Base-by-base conservation (phyloP, 139 green algal genomes). In the Tetraselmis chui region DNA sequence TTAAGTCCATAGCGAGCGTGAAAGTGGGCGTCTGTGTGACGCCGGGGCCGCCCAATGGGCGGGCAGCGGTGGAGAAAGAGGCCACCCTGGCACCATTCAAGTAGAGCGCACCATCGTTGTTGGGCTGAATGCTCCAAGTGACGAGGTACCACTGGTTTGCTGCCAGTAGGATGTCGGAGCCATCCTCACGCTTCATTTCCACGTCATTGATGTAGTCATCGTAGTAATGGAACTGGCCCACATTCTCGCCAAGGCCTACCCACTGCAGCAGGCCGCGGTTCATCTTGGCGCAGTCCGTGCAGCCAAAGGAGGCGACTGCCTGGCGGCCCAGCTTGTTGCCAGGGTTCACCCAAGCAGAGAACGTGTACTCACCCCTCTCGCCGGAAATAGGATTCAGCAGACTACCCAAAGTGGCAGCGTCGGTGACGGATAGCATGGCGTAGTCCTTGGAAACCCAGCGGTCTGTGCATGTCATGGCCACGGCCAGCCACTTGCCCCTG, bases 171-270 rank as follows among this genome's bases (percentile, higher is more conserved):
- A 85, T 31, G 82, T 85, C 75, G 22, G 28, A 28, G 23, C 84
- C 84, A 27, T 75, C 23, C 28, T 30, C 32, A 30, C 84, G 30
- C 81, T 87, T 87, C 59, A 82, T 76, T 25, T 23, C 32, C 23
- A 87, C 84, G 59, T 87, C 84, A 74, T 85, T 74, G 80, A 87
- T 87, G 76, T 30, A 79, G 80, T 87, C 84, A 31, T 87, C 84
- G 32, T 87, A 87, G 84, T 87, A 87, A 81, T 87, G 87, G 82
- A 87, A 87, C 32, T 83, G 59, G 30, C 84, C 84, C 26, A 30
- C 84, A 80, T 77, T 74, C 24, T 29, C 79, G 5, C 29, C 80
- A 1, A 76, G 28, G 59, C 84, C 82, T 1, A 76, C 29, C 80
- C 82, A 87, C 81, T 87, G 84, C 27, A 87, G 84, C n/a, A 87